Evolutionary conservation across 768 basidiomycete species (phyloP).

Genomic region (Leccinum sublutescens): DNA sequence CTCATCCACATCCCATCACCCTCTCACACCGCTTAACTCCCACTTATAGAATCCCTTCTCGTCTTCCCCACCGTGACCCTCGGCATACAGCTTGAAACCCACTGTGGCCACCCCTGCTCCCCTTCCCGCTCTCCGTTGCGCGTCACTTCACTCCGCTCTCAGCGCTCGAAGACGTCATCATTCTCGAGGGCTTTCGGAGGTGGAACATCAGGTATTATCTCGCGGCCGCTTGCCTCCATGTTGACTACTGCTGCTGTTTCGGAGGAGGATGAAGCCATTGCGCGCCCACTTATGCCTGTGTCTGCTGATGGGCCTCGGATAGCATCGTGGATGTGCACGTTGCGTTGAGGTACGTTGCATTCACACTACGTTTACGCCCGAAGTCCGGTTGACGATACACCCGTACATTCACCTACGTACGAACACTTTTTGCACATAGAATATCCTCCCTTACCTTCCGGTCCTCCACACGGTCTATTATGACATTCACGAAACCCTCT

Average conservation of each 20-base stretch:
- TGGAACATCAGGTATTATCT: conserved; percentile 73
- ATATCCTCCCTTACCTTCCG: conserved; percentile 60
- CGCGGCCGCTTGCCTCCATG: conserved; percentile 22
- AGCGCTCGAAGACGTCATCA: conserved; percentile 57
- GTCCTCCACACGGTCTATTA: conserved; percentile 60
- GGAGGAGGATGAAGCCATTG: background rate
- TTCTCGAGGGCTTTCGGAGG: conserved; percentile 69
- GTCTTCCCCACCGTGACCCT: conserved; percentile 51
- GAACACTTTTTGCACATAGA: conserved; percentile 38
- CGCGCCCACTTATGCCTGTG: background rate
- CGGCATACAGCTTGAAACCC: conserved; percentile 75
- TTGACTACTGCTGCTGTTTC: background rate
- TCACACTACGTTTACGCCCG: background rate
- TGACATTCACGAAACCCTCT: conserved; percentile 51
- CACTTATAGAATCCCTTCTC: conserved; percentile 62
- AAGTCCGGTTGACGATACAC: background rate
- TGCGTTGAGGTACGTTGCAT: conserved; percentile 51
- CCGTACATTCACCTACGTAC: background rate
- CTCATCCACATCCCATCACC: too few species aligned
- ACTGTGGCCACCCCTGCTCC: conserved; percentile 48
- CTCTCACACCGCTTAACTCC: background rate
- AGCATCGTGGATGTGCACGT: conserved; percentile 44
- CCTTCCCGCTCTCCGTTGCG: conserved; percentile 26
- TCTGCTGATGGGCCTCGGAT: background rate
- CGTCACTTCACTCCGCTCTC: conserved; percentile 61